phyloP scores from a whole-genome alignment of 768 basidiomycete genomes.

The Hypsizygus marmoreus region DNA sequence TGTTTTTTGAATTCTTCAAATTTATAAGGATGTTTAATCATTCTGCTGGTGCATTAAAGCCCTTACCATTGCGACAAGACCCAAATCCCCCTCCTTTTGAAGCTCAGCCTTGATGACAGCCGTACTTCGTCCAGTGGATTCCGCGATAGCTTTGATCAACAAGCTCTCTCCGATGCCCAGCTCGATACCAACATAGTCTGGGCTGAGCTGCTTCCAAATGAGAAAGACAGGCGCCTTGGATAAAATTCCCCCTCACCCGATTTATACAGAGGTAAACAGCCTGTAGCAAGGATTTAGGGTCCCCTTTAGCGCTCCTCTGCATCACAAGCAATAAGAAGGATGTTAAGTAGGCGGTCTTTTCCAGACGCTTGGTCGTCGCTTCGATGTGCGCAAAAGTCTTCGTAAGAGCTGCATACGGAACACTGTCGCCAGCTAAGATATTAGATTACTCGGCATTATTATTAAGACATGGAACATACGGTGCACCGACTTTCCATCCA shows the following conservation, averaged over 20 bases:
- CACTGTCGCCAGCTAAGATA: constrained; percentile 53
- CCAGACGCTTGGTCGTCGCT: constrained; percentile 91
- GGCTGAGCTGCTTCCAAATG: constrained; percentile 64
- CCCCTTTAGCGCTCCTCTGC: constrained; percentile 75
- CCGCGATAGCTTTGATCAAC: constrained; percentile 91
- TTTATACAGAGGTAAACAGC: constrained; percentile 97
- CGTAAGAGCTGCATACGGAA: constrained; percentile 92
- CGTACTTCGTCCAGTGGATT: constrained; percentile 89
- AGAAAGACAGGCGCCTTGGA: constrained; percentile 3
- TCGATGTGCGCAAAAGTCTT: constrained; percentile 90
- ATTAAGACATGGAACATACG: too few species aligned
- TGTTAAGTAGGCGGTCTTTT: constrained; percentile 88
- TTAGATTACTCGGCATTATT: too few species aligned
- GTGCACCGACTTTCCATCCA: constrained; percentile 82
- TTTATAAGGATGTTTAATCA: not conserved
- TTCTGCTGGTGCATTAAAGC: not conserved
- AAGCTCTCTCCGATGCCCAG: constrained; percentile 95
- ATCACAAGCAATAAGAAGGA: constrained; percentile 90
- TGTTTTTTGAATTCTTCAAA: constrained; percentile 84
- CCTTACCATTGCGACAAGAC: constrained; percentile 91
- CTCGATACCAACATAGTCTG: constrained; percentile 94
- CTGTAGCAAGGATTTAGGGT: constrained; percentile 77
- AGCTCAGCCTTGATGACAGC: constrained; percentile 86
- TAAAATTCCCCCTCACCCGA: constrained; percentile 53
- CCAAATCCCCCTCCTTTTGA: constrained; percentile 94